Conservation (phyloP, 371 early-diverging fungal genomes). For the Smittium mucronatum region DNA sequence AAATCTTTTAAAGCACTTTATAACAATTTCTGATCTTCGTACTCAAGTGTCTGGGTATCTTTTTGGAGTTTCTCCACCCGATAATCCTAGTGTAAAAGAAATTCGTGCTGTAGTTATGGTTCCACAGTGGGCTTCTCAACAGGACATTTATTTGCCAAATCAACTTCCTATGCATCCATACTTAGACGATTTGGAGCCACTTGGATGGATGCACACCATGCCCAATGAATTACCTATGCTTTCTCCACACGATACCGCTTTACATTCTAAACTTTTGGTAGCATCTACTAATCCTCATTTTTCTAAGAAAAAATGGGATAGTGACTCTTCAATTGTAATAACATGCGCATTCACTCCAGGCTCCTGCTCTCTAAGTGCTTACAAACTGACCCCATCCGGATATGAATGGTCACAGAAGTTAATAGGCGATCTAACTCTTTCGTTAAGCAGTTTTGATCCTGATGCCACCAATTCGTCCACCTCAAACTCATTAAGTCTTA, state of each 20-base stretch:
- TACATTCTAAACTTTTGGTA: constrained; percentile 75
- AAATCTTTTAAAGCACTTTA: constrained; percentile 90
- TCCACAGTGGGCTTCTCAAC: constrained; percentile 94
- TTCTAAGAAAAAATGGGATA: constrained; percentile 86
- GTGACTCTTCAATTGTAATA: constrained; percentile 77
- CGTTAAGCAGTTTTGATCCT: neutral
- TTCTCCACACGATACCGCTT: constrained; percentile 80
- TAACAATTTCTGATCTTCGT: constrained; percentile 86
- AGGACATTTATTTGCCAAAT: constrained; percentile 82
- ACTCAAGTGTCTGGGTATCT: constrained; percentile 91
- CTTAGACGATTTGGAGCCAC: constrained; percentile 80
- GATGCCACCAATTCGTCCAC: neutral
- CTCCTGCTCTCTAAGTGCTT: constrained; percentile 88
- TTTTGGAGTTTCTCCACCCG: constrained; percentile 82
- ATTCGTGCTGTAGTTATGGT: constrained; percentile 88
- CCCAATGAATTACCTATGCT: constrained; percentile 86
- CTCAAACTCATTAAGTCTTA: neutral
- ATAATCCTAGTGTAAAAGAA: constrained; percentile 90
- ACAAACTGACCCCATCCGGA: constrained; percentile 87
- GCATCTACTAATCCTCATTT: constrained; percentile 24
- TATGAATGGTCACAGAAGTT: constrained; percentile 74
- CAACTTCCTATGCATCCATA: constrained; percentile 81
- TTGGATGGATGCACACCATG: constrained; percentile 97
- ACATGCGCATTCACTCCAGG: constrained; percentile 96
- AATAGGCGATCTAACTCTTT: neutral